Evolutionary conservation across 495 filamentous ascomycete genomes (phyloP).

Genomic region (Neurospora sp.): DNA sequence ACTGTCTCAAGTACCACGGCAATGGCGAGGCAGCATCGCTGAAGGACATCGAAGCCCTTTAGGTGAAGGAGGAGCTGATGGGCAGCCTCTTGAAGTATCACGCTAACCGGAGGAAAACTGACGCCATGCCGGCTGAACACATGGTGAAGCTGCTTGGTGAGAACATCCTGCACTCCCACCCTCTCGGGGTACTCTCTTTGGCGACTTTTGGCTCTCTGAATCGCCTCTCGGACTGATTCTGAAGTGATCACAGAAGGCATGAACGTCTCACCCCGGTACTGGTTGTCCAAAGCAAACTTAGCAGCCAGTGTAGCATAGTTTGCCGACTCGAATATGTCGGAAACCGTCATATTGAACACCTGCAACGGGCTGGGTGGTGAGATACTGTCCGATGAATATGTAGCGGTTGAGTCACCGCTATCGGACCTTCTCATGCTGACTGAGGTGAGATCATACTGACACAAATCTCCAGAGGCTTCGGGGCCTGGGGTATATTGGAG

Average conservation of each 20-base stretch:
- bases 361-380: not conserved
- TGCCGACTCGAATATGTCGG: slow-evolving; percentile 2
- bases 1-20: not conserved
- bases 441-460: not conserved
- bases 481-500: not conserved
- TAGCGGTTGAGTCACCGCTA: not conserved
- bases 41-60: slow-evolving; percentile 2
- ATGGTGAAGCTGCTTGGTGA: not conserved
- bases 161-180: slow-evolving; percentile 5
- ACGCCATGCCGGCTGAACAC: not conserved
- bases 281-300: not conserved
- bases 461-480: not conserved
- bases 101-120: not conserved
- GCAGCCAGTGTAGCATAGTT: slow-evolving; percentile 3
- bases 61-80: slow-evolving; percentile 10
- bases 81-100: slow-evolving; percentile 10
- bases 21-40: slow-evolving; percentile 7
- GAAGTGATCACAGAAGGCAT: not conserved
- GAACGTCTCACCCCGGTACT: too few species aligned
- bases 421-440: not conserved
- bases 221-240: not conserved
- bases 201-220: not conserved
- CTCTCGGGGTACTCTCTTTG: not conserved
- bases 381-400: not conserved
- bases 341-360: not conserved